Percentiles rank a stretch among this genome's conserved stretches.
phyloP scores from a whole-genome alignment of 1,284 basidiomycete genomes.

The Microbotryum scabiosae region DNA sequence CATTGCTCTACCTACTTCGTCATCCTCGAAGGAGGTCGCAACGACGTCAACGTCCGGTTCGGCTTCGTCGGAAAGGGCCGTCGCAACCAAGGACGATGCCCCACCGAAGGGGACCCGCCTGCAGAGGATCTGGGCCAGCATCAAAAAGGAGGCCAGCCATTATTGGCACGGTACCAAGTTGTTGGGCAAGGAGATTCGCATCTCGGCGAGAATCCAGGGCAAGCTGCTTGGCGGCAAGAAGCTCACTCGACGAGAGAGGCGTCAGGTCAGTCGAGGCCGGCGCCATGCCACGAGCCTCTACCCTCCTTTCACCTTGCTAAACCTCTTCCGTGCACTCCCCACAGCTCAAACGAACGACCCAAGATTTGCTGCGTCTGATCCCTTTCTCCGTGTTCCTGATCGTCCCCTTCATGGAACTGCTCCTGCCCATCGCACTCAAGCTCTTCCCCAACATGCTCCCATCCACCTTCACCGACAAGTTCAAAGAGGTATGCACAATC shows the following conservation, averaged over 20 bases:
- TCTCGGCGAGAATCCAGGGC: slow-evolving; percentile 78
- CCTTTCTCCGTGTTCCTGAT: slow-evolving; percentile 93
- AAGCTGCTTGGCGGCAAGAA: slow-evolving; percentile 86
- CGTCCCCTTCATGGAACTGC: slow-evolving; percentile 95
- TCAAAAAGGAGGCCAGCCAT: slow-evolving; percentile 92
- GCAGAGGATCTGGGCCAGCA: slow-evolving; percentile 62
- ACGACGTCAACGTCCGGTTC: slow-evolving; percentile 8
- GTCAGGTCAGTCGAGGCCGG: slow-evolving; percentile 57
- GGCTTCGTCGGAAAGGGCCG: slow-evolving; percentile 10
- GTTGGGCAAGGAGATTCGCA: slow-evolving; percentile 86
- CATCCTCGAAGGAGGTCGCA: slow-evolving; percentile 8
- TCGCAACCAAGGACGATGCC: slow-evolving; percentile 15
- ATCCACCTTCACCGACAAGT: slow-evolving; percentile 97
- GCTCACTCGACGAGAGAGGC: slow-evolving; percentile 82
- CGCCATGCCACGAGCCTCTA: too few species aligned
- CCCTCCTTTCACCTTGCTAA: background rate
- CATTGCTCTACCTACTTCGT: background rate
- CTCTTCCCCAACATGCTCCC: slow-evolving; percentile 99
- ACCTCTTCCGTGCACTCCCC: background rate
- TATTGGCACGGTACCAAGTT: slow-evolving; percentile 97
- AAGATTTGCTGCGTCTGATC: slow-evolving; percentile 82
- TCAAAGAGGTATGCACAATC: slow-evolving; percentile 48
- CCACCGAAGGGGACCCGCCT: slow-evolving; percentile 14
- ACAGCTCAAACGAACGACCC: slow-evolving; percentile 84
- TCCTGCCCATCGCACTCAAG: slow-evolving; percentile 94